Conservation (phyloP, 176 grass and related monocot genomes). For the Musa acuminata region DNA sequence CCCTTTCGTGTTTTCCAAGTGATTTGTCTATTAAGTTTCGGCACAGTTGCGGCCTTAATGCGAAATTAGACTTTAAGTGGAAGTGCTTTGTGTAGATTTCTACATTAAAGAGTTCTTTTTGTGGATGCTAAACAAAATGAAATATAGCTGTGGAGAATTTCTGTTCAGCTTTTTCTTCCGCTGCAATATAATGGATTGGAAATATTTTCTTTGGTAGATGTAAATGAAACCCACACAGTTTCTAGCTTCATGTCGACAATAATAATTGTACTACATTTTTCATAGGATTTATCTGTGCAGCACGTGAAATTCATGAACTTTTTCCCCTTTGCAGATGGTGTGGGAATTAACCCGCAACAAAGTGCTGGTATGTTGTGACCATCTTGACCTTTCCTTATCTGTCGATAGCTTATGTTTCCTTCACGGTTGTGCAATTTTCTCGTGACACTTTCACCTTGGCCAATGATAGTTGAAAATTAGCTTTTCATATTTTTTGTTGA, state of each 20-base stretch:
- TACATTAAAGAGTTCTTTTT: background rate
- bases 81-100: background rate
- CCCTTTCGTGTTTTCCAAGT: background rate
- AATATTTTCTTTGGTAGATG: background rate
- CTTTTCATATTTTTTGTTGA: background rate
- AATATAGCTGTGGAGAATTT: background rate
- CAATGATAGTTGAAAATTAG: background rate
- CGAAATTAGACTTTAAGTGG: background rate
- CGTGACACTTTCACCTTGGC: background rate
- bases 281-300: background rate
- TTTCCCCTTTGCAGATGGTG: constrained; percentile 58
- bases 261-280: background rate
- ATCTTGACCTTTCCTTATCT: background rate
- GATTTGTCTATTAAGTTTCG: background rate
- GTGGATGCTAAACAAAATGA: background rate
- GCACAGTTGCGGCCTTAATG: background rate
- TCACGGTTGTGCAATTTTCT: background rate
- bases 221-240: background rate
- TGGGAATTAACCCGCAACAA: constrained; percentile 97
- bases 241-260: background rate
- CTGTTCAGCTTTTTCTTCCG: background rate
- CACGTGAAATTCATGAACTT: background rate
- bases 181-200: background rate
- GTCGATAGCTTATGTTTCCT: background rate
- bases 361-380: constrained; percentile 63